Conservation (phyloP, 495 filamentous ascomycete species). For the Penicillium parvum region DNA sequence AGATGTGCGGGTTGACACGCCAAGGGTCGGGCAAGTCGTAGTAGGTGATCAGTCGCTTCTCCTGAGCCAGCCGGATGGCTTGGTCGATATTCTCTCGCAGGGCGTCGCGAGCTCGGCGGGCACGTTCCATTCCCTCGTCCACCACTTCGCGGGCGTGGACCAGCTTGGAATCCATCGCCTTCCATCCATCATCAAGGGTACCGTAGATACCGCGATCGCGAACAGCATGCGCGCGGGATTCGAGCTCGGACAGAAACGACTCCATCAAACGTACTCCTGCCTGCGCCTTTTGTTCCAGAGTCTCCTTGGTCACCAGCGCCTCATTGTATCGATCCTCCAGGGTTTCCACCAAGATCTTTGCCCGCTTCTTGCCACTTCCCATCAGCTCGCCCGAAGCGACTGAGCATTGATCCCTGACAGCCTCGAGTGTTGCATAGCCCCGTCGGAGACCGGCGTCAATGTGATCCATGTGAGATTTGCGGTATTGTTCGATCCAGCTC, state of each 20-base stretch:
- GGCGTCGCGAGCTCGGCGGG: constrained; percentile 68
- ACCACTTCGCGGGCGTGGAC: constrained; percentile 73
- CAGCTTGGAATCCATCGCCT: constrained; percentile 69
- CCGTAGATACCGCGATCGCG: constrained; percentile 56
- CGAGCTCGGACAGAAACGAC: constrained; percentile 74
- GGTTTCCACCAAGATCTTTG: constrained; percentile 87
- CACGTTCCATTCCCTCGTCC: constrained; percentile 78
- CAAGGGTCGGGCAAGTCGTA: constrained; percentile 88
- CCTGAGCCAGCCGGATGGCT: constrained; percentile 72
- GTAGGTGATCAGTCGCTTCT: constrained; percentile 80
- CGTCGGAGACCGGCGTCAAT: constrained; percentile 76
- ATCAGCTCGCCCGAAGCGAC: constrained; percentile 88
- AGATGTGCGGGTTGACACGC: constrained; percentile 92
- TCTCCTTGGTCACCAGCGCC: constrained; percentile 77
- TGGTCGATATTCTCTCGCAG: constrained; percentile 75
- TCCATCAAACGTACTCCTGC: constrained; percentile 85
- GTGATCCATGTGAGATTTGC: constrained; percentile 72
- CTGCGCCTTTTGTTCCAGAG: constrained; percentile 85
- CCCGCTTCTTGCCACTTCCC: constrained; percentile 76
- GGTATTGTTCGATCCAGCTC: constrained; percentile 85
- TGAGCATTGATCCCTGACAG: constrained; percentile 82
- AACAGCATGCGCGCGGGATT: constrained; percentile 73
- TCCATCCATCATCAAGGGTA: constrained; percentile 62
- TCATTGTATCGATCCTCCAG: constrained; percentile 89
- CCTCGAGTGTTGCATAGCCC: constrained; percentile 79